A percentile compares a stretch with the other conserved stretches of the same genome.
Conservation (phyloP, 306 rosid genomes). For the Acacia acuminata region DNA sequence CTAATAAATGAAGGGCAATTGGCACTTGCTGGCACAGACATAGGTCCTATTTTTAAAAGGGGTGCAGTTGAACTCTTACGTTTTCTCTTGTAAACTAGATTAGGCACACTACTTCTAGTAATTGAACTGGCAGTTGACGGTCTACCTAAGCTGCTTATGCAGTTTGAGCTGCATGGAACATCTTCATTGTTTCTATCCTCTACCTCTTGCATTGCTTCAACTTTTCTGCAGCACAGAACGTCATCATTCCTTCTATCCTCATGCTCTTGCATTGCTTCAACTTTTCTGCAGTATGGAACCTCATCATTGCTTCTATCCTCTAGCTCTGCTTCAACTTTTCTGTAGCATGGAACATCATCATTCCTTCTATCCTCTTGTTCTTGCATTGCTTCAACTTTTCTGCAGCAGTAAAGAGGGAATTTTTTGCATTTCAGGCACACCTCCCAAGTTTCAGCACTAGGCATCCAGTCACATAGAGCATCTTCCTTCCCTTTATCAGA, state of each 20-base stretch:
- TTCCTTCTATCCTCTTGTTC: neutral
- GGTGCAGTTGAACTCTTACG: slow-evolving; percentile 36
- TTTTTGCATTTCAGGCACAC: slow-evolving; percentile 60
- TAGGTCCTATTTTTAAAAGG: slow-evolving; percentile 34
- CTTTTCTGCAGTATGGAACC: slow-evolving; percentile 31
- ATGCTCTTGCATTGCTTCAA: neutral
- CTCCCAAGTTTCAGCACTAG: slow-evolving; percentile 75
- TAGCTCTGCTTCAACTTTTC: neutral
- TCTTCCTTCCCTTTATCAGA: slow-evolving; percentile 51
- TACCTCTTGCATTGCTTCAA: neutral
- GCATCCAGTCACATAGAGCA: slow-evolving; percentile 55
- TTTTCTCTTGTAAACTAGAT: slow-evolving; percentile 68
- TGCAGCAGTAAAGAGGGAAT: slow-evolving; percentile 49
- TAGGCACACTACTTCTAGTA: slow-evolving; percentile 50
- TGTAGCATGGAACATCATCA: neutral
- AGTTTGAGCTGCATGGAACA: slow-evolving; percentile 47
- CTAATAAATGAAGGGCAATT: slow-evolving; percentile 53
- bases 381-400: slow-evolving; percentile 29
- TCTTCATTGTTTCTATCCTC: slow-evolving; percentile 45
- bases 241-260: neutral
- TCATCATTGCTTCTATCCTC: slow-evolving; percentile 45
- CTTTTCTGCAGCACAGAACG: neutral
- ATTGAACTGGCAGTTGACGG: slow-evolving; percentile 55
- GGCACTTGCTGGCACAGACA: slow-evolving; percentile 41
- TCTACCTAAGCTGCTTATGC: slow-evolving; percentile 42